Conservation (phyloP, 2,329 filamentous ascomycete species). For the Dactylellina cionopaga region DNA sequence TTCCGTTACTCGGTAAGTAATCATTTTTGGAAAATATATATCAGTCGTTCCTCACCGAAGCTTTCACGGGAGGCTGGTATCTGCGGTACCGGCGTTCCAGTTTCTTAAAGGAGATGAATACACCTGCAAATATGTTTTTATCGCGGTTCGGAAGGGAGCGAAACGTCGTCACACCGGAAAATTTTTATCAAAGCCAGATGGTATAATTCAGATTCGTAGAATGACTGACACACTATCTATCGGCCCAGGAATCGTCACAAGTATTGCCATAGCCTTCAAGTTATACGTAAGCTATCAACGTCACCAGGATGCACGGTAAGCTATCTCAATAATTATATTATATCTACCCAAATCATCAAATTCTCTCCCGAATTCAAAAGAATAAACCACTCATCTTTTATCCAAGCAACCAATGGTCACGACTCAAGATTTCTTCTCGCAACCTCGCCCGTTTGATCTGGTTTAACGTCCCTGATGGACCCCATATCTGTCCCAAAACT, state of each 20-base stretch:
- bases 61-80: neutral
- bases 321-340: neutral
- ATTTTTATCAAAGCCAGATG: no score
- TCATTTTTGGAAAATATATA: neutral
- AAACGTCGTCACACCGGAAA: no score
- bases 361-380: neutral
- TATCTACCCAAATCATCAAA: neutral
- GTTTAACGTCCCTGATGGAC: conserved; percentile 46
- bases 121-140: no score
- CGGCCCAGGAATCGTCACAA: conserved; percentile 35
- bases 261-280: conserved; percentile 47
- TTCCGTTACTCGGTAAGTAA: conserved; percentile 35
- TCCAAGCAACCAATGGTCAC: conserved; percentile 39
- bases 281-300: conserved; percentile 45
- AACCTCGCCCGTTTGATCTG: conserved; percentile 43
- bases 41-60: neutral
- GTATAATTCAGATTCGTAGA: no score
- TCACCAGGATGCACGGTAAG: conserved; percentile 45
- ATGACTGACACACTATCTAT: conserved; percentile 5
- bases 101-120: neutral
- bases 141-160: no score
- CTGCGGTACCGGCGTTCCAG: conserved; percentile 10
- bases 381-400: neutral
- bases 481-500: conserved; percentile 18
- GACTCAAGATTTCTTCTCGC: conserved; percentile 22